Evolutionary conservation across 2,329 filamentous ascomycete species (phyloP).

Genomic region (Trichoderma sp.): DNA sequence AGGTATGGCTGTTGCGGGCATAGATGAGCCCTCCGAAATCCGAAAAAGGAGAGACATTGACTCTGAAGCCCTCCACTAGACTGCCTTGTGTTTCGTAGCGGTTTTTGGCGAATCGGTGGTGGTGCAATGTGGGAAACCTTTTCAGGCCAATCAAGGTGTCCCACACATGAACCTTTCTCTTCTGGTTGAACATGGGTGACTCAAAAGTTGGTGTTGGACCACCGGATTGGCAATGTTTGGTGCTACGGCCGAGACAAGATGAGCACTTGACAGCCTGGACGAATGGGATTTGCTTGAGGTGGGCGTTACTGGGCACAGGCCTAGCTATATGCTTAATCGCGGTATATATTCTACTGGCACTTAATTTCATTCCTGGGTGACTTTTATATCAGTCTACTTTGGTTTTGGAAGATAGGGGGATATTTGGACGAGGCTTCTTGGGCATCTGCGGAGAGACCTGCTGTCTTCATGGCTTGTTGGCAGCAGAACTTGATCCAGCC

Average conservation of each 20-base stretch:
- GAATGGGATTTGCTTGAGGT: background rate
- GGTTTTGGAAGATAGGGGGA: background rate
- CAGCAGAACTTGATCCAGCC: background rate
- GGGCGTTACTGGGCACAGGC: background rate
- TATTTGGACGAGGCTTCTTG: background rate
- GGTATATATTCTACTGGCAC: background rate
- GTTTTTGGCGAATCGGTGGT: background rate
- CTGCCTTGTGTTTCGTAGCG: background rate
- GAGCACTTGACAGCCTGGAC: background rate
- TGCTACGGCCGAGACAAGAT: background rate
- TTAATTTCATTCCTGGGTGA: background rate
- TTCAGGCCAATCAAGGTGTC: background rate
- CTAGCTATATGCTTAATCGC: background rate
- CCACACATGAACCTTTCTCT: background rate
- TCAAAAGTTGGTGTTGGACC: background rate
- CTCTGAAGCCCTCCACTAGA: background rate
- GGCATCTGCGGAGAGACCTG: background rate
- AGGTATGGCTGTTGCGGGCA: background rate
- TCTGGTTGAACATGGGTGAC: background rate
- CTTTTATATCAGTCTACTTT: background rate
- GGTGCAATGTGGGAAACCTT: background rate
- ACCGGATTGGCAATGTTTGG: background rate
- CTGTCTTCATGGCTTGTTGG: background rate
- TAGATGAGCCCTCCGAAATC: background rate
- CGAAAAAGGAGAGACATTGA: background rate